Percentiles rank a stretch among this genome's conserved stretches.
Conservation (phyloP, 768 basidiomycete genomes). For the Omphalotus guepiniiformis region DNA sequence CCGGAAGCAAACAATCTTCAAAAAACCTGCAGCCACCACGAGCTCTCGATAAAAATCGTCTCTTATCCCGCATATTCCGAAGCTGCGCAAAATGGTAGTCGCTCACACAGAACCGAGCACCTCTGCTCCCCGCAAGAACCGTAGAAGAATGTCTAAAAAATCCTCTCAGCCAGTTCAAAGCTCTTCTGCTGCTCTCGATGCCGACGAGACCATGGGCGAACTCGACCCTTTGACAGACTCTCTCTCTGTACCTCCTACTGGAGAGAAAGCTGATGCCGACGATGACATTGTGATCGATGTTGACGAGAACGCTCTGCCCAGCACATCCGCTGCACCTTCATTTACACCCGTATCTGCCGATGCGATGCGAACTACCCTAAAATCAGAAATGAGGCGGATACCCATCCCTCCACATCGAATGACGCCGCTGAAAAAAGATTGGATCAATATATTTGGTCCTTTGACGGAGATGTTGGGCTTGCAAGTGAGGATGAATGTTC, state of each 20-base stretch:
- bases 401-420: conserved; percentile 95
- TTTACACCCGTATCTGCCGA: conserved; percentile 68
- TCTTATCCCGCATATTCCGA: neutral
- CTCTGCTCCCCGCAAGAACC: conserved; percentile 31
- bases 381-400: conserved; percentile 84
- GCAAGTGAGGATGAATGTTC: conserved; percentile 97
- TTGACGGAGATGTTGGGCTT: conserved; percentile 91
- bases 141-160: conserved; percentile 42
- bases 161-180: too few species aligned
- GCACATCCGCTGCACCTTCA: conserved; percentile 49
- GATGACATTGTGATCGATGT: conserved; percentile 62
- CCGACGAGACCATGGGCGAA: conserved; percentile 27
- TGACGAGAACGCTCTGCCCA: conserved; percentile 37
- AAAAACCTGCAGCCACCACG: neutral
- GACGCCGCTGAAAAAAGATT: conserved; percentile 95
- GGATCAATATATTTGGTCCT: conserved; percentile 93
- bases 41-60: neutral
- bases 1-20: too few species aligned
- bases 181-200: conserved; percentile 15
- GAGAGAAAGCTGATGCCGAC: conserved; percentile 35
- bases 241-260: conserved; percentile 6
- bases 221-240: conserved; percentile 15
- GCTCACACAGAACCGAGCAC: conserved; percentile 22
- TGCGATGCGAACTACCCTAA: conserved; percentile 52
- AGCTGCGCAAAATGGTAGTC: conserved; percentile 39